These are phyloP conservation scores for Meyerozyma elateridarum DNA, from an alignment of 1,139 yeast genomes.

Conservation along the genomic window DNA sequence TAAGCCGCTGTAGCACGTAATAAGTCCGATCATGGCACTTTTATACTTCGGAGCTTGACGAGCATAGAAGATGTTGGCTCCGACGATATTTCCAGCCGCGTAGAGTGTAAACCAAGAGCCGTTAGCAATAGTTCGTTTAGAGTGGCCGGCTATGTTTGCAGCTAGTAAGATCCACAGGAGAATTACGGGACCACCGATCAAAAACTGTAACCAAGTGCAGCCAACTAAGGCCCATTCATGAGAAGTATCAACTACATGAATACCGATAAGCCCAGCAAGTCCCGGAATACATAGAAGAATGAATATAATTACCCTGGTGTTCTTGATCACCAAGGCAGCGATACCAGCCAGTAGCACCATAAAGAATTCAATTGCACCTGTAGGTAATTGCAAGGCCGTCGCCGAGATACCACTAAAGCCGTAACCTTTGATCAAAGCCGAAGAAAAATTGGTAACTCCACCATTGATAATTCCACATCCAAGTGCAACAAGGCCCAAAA, in stretches of 20 bases:
- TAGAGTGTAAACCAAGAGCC: constrained; percentile 26
- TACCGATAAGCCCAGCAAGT: constrained; percentile 8
- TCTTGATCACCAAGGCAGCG: constrained; percentile 5
- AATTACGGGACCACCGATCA: constrained; percentile 30
- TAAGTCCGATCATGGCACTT: constrained; percentile 26
- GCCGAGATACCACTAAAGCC: constrained; percentile 23
- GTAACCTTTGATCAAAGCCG: constrained; percentile 23
- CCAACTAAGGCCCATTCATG: constrained; percentile 12
- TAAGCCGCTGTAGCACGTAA: constrained; percentile 23
- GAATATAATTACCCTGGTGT: constrained; percentile 7
- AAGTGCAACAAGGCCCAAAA: constrained; percentile 22
- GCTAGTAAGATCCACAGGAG: constrained; percentile 23
- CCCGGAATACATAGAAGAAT: constrained; percentile 8
- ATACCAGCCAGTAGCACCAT: constrained; percentile 8
- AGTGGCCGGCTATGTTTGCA: constrained; percentile 23
- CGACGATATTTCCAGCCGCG: constrained; percentile 24
- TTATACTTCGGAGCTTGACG: constrained; percentile 27
- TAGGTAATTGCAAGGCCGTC: constrained; percentile 26
- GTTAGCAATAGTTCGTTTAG: constrained; percentile 22
- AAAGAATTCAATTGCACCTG: constrained; percentile 28
- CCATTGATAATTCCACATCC: constrained; percentile 26
- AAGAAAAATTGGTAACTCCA: constrained; percentile 24
- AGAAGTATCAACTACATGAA: constrained; percentile 6
- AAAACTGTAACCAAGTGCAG: constrained; percentile 33
- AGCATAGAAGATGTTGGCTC: constrained; percentile 24